phyloP scores from a whole-genome alignment of 805 yeast genomes.

The Maudiozyma turicensis region DNA sequence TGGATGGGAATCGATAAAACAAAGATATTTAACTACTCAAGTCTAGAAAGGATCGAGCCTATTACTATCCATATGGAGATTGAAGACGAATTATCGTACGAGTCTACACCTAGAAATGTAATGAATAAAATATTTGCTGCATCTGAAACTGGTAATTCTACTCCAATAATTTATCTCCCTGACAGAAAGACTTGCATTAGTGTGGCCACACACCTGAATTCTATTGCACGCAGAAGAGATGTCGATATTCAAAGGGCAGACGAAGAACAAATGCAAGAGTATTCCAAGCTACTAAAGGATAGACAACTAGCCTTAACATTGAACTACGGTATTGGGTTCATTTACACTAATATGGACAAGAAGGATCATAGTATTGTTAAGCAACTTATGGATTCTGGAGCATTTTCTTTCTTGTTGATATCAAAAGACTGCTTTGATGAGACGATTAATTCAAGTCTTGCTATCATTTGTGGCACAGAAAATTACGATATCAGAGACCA shows the following conservation, averaged over 20 bases:
- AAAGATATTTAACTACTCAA: constrained; percentile 59
- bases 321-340: constrained; percentile 53
- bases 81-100: constrained; percentile 33
- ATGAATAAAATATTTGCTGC: constrained; percentile 40
- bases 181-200: constrained; percentile 45
- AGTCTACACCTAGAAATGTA: constrained; percentile 37
- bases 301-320: constrained; percentile 35
- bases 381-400: constrained; percentile 40
- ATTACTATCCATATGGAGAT: constrained; percentile 49
- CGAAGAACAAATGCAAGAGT: constrained; percentile 12
- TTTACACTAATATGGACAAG: constrained; percentile 46
- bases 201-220: constrained; percentile 37
- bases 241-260: constrained; percentile 35
- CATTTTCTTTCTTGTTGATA: constrained; percentile 48
- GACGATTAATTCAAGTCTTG: constrained; percentile 44
- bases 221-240: constrained; percentile 31
- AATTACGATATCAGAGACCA: constrained; percentile 65
- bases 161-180: constrained; percentile 48
- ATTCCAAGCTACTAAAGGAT: constrained; percentile 36
- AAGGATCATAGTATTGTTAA: constrained; percentile 49
- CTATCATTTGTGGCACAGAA: constrained; percentile 63
- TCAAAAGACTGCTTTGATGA: constrained; percentile 45
- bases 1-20: constrained; percentile 72
- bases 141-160: constrained; percentile 28
- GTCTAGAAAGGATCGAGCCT: constrained; percentile 47